A percentile compares a stretch with the other conserved stretches of the same genome.
Conservation (phyloP, 495 filamentous ascomycete genomes). For the Amniculicola lignicola region DNA sequence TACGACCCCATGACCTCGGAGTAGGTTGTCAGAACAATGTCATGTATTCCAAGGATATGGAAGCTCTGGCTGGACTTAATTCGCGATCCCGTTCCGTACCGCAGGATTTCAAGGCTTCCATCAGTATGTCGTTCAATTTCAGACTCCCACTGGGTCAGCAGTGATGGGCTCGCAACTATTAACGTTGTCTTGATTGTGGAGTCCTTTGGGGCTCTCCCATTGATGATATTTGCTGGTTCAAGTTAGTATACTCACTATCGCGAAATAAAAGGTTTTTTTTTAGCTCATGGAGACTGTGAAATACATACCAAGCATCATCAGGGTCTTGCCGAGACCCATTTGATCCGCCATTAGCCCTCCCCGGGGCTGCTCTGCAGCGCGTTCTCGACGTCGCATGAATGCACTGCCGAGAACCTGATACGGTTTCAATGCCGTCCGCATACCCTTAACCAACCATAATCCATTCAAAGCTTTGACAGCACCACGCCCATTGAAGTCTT, state of each 20-base stretch:
- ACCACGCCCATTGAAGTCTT: constrained; percentile 42
- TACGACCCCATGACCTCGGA: constrained; percentile 52
- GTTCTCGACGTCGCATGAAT: constrained; percentile 59
- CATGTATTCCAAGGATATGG: constrained; percentile 12
- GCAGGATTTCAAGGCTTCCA: constrained; percentile 5
- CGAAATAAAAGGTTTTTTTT: neutral
- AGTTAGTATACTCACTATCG: neutral
- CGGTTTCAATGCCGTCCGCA: constrained; percentile 48
- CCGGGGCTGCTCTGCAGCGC: constrained; percentile 39
- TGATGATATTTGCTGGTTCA: constrained; percentile 36
- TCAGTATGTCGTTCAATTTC: constrained; percentile 47
- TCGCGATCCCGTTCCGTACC: constrained; percentile 14
- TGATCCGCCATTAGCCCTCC: constrained; percentile 59
- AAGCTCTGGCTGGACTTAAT: constrained; percentile 13
- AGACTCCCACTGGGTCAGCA: constrained; percentile 46
- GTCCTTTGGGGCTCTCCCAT: constrained; percentile 26
- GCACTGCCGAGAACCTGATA: constrained; percentile 56
- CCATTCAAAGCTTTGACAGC: constrained; percentile 41
- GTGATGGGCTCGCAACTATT: constrained; percentile 48
- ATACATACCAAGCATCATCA: constrained; percentile 50
- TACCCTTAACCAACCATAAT: constrained; percentile 49
- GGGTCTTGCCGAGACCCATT: constrained; percentile 64
- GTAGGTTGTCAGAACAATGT: constrained; percentile 52
- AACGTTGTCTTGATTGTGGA: constrained; percentile 45
- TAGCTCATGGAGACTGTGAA: neutral